Evolutionary conservation across 2,329 filamentous ascomycete species (phyloP).

Genomic region (Tolypocladium nubicola): DNA sequence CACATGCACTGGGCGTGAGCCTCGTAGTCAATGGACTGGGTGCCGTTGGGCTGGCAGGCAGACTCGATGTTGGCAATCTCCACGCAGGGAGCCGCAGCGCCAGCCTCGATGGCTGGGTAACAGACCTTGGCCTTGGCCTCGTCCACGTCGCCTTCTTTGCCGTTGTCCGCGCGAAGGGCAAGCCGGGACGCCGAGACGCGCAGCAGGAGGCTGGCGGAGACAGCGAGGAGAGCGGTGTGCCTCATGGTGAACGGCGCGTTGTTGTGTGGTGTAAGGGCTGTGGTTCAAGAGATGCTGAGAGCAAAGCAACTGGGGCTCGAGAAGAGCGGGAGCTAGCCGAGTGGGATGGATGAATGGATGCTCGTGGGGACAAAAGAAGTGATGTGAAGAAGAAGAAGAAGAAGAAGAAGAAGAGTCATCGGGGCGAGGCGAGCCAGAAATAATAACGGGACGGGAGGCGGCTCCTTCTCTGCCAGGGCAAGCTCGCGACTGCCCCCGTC

Average conservation of each 20-base stretch:
- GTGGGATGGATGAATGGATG: neutral
- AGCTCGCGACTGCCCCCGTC: neutral
- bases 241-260: constrained; percentile 7
- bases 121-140: constrained; percentile 4
- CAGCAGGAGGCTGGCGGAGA: constrained; percentile 6
- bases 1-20: constrained; percentile 30
- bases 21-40: constrained; percentile 9
- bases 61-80: constrained; percentile 17
- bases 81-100: constrained; percentile 15
- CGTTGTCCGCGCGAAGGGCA: neutral
- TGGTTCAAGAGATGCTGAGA: neutral
- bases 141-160: neutral
- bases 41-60: constrained; percentile 19
- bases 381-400: neutral
- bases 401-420: neutral
- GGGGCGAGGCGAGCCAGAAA: neutral
- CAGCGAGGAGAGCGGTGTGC: constrained; percentile 2
- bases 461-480: neutral
- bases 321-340: neutral
- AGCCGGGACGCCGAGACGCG: constrained; percentile 2
- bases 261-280: neutral
- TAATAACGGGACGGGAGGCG: neutral
- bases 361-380: neutral
- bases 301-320: neutral
- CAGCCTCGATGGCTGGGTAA: constrained; percentile 2